Base-by-base conservation (phyloP, 345 rosid genomes). In the Psidium guajava region DNA sequence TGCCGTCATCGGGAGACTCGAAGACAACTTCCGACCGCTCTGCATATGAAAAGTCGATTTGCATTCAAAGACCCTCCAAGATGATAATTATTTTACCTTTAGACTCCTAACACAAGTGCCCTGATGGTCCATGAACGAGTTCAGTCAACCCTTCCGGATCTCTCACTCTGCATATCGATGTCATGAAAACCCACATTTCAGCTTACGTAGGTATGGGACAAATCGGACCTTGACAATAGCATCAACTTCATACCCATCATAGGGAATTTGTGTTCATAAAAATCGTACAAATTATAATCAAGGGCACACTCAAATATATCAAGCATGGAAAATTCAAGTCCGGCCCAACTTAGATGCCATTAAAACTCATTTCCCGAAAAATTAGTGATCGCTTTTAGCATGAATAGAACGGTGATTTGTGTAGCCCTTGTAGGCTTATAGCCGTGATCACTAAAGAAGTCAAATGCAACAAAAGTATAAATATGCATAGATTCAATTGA, bases 131-230 rank as follows among this genome's bases (percentile, higher is more conserved):
- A 0, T 13, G 18, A 59, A 27, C 20, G 16, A 59, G 28, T 59
- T 59, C 15, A 27, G 27, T 59, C 8, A 27, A 27, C 10, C 15
- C 40, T 59, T 59, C 0, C 14, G 20, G 3, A 1, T 59, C 32
- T 59, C 73, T 14, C 2, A 0, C 6, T n/a, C 20, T n/a, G 12
- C 16, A 59, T 6, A 59, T 27, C 0, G 27, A 0, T 0, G 36
- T 27, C 36, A 11, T 3, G 0, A 59, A 59, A 59, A 32, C 5
- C 3, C 20, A 8, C 44, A 32, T 64, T 64, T 64, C 3, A 64
- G 40, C 2, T 42, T 21, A 32, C 0, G 0, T 8, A 8, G 24
- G 44, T 64, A 32, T 2, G 24, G 40, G 44, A 64, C 44, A 64
- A 64, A 64, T 64, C 5, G 6, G 22, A 64, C 6, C 4, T 0